These are phyloP conservation scores for Eremothecium coryli DNA, from an alignment of 1,139 yeast species.

Conservation along the genomic window DNA sequence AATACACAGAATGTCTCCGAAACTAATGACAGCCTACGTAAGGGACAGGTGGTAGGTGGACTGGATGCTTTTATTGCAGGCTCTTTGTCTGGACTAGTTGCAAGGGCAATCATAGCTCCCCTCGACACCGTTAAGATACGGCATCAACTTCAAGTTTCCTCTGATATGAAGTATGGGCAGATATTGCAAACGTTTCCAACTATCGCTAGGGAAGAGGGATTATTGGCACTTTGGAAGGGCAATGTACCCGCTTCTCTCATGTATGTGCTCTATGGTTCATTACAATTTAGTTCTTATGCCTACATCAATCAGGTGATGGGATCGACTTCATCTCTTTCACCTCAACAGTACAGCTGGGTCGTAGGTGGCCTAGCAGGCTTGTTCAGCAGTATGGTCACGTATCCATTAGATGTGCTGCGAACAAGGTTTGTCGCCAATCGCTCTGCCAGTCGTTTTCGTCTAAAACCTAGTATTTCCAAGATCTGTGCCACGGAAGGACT, in stretches of 20 bases:
- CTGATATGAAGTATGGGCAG: constrained; percentile 29
- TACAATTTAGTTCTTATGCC: constrained; percentile 71
- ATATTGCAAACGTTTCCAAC: constrained; percentile 32
- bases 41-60: constrained; percentile 42
- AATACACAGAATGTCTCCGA: background rate
- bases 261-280: constrained; percentile 77
- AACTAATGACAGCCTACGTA: constrained; percentile 41
- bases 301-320: constrained; percentile 36
- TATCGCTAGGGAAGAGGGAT: constrained; percentile 45
- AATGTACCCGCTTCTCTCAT: constrained; percentile 84
- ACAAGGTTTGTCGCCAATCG: constrained; percentile 69
- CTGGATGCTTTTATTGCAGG: constrained; percentile 52
- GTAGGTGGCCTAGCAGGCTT: constrained; percentile 77
- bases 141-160: constrained; percentile 47
- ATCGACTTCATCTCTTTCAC: constrained; percentile 27
- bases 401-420: constrained; percentile 80
- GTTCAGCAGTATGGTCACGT: constrained; percentile 61
- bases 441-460: constrained; percentile 14
- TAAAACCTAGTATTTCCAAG: constrained; percentile 31
- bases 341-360: constrained; percentile 37
- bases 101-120: constrained; percentile 76
- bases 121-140: constrained; percentile 83
- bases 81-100: constrained; percentile 58
- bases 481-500: constrained; percentile 45
- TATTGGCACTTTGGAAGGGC: constrained; percentile 79